phyloP scores from a whole-genome alignment of 1,284 basidiomycete species.

The Ceratobasidium papillatum region DNA sequence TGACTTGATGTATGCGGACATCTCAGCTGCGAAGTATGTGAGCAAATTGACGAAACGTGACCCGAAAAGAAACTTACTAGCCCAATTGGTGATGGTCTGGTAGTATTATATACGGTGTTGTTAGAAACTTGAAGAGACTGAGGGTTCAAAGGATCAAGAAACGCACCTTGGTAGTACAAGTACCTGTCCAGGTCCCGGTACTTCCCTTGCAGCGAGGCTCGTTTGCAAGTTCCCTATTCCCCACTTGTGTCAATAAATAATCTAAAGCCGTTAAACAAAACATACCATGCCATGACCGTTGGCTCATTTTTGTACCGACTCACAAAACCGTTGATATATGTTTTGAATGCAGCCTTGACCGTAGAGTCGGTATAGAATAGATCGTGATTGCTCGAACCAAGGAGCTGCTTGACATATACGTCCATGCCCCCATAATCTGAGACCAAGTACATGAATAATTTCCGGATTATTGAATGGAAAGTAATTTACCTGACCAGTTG shows the following conservation, averaged over 20 bases:
- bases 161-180: conserved; percentile 38
- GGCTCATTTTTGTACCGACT: conserved; percentile 44
- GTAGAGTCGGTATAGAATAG: conserved; percentile 54
- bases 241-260: not conserved
- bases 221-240: conserved; percentile 43
- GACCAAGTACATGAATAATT: conserved; percentile 52
- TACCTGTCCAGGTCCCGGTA: conserved; percentile 33
- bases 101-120: no score
- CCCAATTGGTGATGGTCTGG: conserved; percentile 44
- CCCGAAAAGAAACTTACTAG: conserved; percentile 42
- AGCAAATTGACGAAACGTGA: not conserved
- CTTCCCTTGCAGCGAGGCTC: conserved; percentile 45
- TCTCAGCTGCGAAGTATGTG: not conserved
- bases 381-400: conserved; percentile 50
- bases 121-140: no score
- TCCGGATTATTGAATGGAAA: no score
- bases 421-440: conserved; percentile 63
- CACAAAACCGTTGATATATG: conserved; percentile 43
- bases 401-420: conserved; percentile 55
- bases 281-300: conserved; percentile 43
- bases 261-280: not conserved
- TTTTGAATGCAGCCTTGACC: conserved; percentile 40
- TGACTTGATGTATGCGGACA: conserved; percentile 45
- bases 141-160: no score
- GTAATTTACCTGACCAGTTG: conserved; percentile 57